These are phyloP conservation scores for Wickerhamiella alocasiicola DNA, from an alignment of 805 yeast genomes.

Conservation along the genomic window DNA sequence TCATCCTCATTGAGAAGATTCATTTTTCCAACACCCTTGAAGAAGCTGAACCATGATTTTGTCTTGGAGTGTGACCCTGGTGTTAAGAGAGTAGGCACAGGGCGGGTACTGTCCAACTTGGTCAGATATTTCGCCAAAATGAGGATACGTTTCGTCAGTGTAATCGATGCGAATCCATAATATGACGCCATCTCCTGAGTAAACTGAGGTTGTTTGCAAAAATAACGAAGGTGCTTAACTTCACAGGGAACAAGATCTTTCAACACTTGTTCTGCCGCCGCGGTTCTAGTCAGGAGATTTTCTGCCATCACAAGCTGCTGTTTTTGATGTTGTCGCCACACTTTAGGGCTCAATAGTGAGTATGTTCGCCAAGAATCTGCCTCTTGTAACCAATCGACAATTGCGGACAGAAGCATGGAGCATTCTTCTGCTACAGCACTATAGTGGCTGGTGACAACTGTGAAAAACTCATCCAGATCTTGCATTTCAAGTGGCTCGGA, in stretches of 20 bases:
- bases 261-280: background rate
- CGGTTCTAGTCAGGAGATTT: background rate
- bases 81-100: constrained; percentile 14
- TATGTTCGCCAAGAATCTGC: constrained; percentile 6
- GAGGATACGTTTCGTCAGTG: constrained; percentile 5
- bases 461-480: constrained; percentile 4
- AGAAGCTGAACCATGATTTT: background rate
- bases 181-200: constrained; percentile 6
- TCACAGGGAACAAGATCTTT: background rate
- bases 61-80: constrained; percentile 11
- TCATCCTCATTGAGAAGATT: constrained; percentile 4
- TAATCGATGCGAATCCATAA: constrained; percentile 8
- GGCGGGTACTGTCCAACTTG: constrained; percentile 15
- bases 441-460: background rate
- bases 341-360: background rate
- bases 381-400: background rate
- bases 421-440: background rate
- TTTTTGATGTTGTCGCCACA: background rate
- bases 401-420: background rate
- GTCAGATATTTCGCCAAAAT: constrained; percentile 9
- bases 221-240: background rate
- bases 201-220: constrained; percentile 1
- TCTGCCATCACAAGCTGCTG: background rate
- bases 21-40: background rate
- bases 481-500: background rate